Conservation (phyloP, 2,329 filamentous ascomycete species). For the Aureobasidium melanogenum region DNA sequence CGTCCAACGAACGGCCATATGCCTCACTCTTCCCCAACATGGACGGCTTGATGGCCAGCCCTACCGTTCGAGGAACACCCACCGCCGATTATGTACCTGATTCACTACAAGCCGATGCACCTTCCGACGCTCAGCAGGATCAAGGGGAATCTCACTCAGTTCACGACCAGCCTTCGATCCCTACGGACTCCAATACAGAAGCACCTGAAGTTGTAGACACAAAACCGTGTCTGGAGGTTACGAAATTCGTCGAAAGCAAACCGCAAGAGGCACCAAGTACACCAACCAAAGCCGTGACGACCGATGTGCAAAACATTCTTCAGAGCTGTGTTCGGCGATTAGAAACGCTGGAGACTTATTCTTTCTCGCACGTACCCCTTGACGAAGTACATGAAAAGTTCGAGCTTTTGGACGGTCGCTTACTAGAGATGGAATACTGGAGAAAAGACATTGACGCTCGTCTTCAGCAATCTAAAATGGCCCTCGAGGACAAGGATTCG, state of each 20-base stretch:
- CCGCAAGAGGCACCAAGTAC: background rate
- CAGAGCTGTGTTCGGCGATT: slow-evolving; percentile 47
- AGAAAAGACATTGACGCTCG: slow-evolving; percentile 21
- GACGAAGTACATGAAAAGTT: slow-evolving; percentile 62
- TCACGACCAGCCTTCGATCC: background rate
- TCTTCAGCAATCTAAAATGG: slow-evolving; percentile 11
- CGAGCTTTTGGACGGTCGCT: slow-evolving; percentile 56
- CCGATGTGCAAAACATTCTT: slow-evolving; percentile 41
- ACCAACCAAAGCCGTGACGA: background rate
- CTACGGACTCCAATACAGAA: background rate
- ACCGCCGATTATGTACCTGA: background rate
- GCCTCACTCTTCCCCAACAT: slow-evolving; percentile 2
- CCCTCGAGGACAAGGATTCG: slow-evolving; percentile 29
- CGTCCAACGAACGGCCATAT: background rate
- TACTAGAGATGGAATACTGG: slow-evolving; percentile 59
- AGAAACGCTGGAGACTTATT: slow-evolving; percentile 60
- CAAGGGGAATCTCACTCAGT: background rate
- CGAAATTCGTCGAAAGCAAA: background rate
- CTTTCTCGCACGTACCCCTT: slow-evolving; percentile 56
- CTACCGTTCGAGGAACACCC: slow-evolving; percentile 3
- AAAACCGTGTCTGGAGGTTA: background rate
- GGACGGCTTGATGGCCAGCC: slow-evolving; percentile 6
- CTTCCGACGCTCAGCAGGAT: background rate
- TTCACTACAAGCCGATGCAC: background rate
- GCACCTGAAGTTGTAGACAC: background rate